Evolutionary conservation across 2,329 filamentous ascomycete genomes (phyloP).

Genomic region (Verticillium alfalfae): DNA sequence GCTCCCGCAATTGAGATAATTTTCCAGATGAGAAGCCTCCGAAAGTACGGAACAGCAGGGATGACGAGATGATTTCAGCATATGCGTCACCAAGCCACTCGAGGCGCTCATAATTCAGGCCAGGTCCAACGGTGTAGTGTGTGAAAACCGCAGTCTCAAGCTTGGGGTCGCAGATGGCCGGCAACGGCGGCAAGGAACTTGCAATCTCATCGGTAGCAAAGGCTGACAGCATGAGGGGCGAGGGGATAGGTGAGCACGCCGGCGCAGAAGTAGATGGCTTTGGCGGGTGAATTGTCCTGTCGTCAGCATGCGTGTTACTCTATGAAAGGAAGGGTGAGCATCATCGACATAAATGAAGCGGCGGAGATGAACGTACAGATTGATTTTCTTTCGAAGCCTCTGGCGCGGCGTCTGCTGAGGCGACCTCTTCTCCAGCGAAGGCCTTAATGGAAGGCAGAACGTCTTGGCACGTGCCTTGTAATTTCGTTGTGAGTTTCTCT

Average conservation of each 20-base stretch:
- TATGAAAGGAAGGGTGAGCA: background rate
- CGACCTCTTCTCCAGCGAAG: background rate
- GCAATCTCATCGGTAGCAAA: conserved; percentile 49
- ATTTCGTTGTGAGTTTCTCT: background rate
- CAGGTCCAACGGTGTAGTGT: conserved; percentile 48
- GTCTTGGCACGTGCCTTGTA: background rate
- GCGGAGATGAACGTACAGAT: background rate
- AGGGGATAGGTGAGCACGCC: conserved; percentile 3
- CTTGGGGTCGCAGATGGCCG: conserved; percentile 50
- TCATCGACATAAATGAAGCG: no score
- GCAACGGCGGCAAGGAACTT: conserved; percentile 49
- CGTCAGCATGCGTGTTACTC: background rate
- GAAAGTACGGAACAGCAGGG: conserved; percentile 71
- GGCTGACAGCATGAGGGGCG: conserved; percentile 25
- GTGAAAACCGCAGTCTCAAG: conserved; percentile 63
- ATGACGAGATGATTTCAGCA: conserved; percentile 69
- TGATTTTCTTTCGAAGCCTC: background rate
- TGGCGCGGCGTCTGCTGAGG: background rate
- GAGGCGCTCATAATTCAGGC: conserved; percentile 67
- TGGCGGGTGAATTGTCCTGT: background rate
- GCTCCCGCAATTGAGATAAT: conserved; percentile 71
- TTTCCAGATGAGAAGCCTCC: conserved; percentile 59
- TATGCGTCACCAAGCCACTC: conserved; percentile 90
- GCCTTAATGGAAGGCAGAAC: background rate
- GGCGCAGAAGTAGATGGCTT: background rate